These are phyloP conservation scores for Remersonia thermophila DNA, from an alignment of 2,329 filamentous ascomycete genomes.

Conservation along the genomic window DNA sequence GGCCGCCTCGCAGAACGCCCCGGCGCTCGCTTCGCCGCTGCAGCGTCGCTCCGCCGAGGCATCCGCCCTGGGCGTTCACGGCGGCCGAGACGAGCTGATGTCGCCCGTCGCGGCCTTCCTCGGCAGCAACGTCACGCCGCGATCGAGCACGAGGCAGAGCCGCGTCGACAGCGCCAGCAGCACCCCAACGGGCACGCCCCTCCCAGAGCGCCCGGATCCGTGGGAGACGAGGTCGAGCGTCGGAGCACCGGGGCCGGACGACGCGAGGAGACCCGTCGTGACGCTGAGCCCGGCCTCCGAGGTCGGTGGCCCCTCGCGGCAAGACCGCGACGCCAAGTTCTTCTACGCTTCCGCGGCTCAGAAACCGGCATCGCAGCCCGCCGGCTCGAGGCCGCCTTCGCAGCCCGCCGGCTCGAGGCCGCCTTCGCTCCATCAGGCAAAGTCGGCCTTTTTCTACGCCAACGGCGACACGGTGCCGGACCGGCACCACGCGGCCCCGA, in stretches of 20 bases:
- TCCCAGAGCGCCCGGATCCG: slow-evolving; percentile 29
- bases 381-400: slow-evolving; percentile 18
- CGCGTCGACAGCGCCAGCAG: slow-evolving; percentile 56
- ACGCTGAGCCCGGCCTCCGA: slow-evolving; percentile 31
- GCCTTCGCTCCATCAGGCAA: slow-evolving; percentile 24
- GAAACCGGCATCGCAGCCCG: slow-evolving; percentile 24
- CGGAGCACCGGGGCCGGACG: slow-evolving; percentile 21
- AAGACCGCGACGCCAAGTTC: slow-evolving; percentile 54
- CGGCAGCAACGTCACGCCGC: slow-evolving; percentile 61
- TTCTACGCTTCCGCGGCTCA: slow-evolving; percentile 76
- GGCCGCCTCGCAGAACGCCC: slow-evolving; percentile 17
- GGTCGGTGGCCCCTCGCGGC: slow-evolving; percentile 11
- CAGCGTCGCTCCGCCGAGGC: slow-evolving; percentile 20
- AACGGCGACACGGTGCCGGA: slow-evolving; percentile 34
- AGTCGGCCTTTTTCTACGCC: slow-evolving; percentile 44
- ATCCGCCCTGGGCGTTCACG: slow-evolving; percentile 4
- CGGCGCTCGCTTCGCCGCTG: slow-evolving; percentile 31
- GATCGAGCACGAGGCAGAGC: slow-evolving; percentile 60
- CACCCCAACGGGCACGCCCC: slow-evolving; percentile 53
- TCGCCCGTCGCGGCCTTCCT: slow-evolving; percentile 45
- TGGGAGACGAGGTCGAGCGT: slow-evolving; percentile 31
- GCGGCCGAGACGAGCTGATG: slow-evolving; percentile 35
- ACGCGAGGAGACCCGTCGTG: slow-evolving; percentile 19
- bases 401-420: neutral
- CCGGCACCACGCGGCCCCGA: slow-evolving; percentile 24